Conservation (phyloP, 345 rosid genomes). For the Erucastrum elatum region DNA sequence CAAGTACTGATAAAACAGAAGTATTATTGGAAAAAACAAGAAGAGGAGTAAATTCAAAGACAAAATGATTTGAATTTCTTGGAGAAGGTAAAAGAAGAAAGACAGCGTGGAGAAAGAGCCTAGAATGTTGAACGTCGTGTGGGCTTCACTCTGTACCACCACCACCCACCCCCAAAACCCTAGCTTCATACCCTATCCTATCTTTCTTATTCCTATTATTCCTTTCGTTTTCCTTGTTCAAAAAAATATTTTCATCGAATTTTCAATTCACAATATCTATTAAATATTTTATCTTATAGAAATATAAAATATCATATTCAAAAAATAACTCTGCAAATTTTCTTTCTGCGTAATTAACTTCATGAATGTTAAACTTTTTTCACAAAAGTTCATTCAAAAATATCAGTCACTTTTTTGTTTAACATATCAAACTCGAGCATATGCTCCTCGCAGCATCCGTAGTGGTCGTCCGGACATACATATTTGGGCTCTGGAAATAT, state of each 20-base stretch:
- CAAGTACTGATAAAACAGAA: constrained; percentile 28
- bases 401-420: neutral
- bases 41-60: constrained; percentile 84
- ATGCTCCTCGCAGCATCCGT: too few relatives aligned
- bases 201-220: constrained; percentile 3
- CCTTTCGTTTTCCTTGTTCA: neutral
- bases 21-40: constrained; percentile 40
- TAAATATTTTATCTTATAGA: too few relatives aligned
- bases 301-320: neutral
- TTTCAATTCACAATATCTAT: neutral
- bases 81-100: constrained; percentile 67
- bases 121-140: constrained; percentile 67
- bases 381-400: neutral
- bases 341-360: neutral
- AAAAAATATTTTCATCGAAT: constrained; percentile 2
- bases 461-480: too few relatives aligned
- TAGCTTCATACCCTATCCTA: constrained; percentile 39
- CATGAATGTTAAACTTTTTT: neutral
- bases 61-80: constrained; percentile 91
- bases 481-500: too few relatives aligned
- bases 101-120: constrained; percentile 71
- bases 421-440: too few relatives aligned
- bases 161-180: constrained; percentile 36
- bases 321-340: neutral
- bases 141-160: constrained; percentile 48